A percentile compares a stretch with the other conserved stretches of the same genome.
These are phyloP conservation scores for Aphanomyces stellatus DNA, from an alignment of 352 stramenopile genomes.

Conservation along the genomic window DNA sequence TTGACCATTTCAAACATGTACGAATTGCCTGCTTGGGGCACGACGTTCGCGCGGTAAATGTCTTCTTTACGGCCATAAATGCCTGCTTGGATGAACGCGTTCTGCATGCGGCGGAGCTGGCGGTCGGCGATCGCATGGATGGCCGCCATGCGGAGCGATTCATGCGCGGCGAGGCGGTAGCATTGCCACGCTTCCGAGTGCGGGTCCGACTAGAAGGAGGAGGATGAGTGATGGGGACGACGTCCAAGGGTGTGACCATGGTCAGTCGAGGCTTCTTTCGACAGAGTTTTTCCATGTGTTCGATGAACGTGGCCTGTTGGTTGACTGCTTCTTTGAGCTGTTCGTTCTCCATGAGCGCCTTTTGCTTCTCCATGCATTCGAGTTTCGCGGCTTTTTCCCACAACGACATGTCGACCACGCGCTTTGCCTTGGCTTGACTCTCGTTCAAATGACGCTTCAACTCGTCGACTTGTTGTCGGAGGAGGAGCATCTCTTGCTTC, in stretches of 20 bases:
- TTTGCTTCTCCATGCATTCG: neutral
- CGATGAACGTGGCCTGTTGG: neutral
- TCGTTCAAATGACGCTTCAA: neutral
- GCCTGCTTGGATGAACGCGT: too few species aligned
- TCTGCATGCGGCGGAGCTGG: too few species aligned
- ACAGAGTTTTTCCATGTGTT: neutral
- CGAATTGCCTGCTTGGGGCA: too few species aligned
- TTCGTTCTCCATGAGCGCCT: neutral
- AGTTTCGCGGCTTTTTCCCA: neutral
- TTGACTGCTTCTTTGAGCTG: neutral
- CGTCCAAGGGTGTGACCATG: neutral
- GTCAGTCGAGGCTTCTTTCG: neutral
- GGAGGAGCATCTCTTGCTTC: slow-evolving; percentile 5
- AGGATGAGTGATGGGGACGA: neutral
- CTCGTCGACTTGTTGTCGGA: neutral
- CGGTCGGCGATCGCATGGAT: too few species aligned
- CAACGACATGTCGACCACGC: neutral
- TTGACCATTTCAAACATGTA: too few species aligned
- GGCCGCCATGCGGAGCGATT: too few species aligned
- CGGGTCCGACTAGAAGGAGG: neutral
- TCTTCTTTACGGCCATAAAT: too few species aligned
- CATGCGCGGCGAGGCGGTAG: too few species aligned
- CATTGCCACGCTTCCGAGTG: too few species aligned
- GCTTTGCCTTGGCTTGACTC: neutral
- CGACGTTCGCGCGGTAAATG: too few species aligned